Evolutionary conservation across 495 filamentous ascomycete genomes (phyloP).

Genomic region (Paragyromitra xinjiangensis): DNA sequence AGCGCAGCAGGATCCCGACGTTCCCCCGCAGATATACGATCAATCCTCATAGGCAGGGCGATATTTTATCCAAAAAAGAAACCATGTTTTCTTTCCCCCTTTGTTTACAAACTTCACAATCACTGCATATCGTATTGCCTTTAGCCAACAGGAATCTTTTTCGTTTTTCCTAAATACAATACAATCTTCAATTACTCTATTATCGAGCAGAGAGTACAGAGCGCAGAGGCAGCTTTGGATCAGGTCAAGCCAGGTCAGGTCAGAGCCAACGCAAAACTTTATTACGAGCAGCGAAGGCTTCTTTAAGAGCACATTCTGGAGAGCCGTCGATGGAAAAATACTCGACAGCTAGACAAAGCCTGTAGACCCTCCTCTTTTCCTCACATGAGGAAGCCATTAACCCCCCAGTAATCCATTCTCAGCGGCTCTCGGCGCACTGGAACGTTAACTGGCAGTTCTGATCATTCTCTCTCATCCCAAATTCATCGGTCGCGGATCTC

Average conservation of each 20-base stretch:
- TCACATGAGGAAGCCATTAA: conserved; percentile 47
- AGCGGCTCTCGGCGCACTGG: conserved; percentile 18
- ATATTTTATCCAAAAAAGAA: no score
- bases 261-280: conserved; percentile 52
- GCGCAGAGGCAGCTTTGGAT: no score
- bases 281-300: conserved; percentile 50
- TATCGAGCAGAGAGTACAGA: not conserved
- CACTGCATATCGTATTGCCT: no score
- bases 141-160: not conserved
- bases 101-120: not conserved
- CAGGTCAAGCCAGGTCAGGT: not conserved
- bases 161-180: not conserved
- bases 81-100: no score
- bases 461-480: conserved; percentile 44
- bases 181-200: not conserved
- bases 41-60: no score
- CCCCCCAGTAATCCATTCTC: conserved; percentile 29
- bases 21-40: not conserved
- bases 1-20: not conserved
- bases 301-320: conserved; percentile 49
- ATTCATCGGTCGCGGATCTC: conserved; percentile 20
- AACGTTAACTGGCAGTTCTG: conserved; percentile 39
- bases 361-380: conserved; percentile 47
- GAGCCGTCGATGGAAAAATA: conserved; percentile 53
- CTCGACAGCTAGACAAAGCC: conserved; percentile 52